phyloP scores from a whole-genome alignment of 371 early-diverging fungal genomes.

The Rhizopus microsporus region DNA sequence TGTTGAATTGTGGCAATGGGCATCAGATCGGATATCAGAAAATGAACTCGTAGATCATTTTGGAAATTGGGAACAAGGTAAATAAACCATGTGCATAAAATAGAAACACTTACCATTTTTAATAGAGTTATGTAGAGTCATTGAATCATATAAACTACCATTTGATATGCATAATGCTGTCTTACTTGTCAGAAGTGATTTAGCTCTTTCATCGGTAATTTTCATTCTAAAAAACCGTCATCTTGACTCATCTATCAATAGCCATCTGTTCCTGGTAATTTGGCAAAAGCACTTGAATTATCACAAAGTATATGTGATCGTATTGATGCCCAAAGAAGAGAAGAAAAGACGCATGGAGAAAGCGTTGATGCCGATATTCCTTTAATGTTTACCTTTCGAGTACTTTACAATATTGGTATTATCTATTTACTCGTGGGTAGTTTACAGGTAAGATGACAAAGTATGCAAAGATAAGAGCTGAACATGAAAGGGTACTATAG shows the following conservation, averaged over 20 bases:
- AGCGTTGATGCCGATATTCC: conserved; percentile 43
- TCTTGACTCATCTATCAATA: conserved; percentile 9
- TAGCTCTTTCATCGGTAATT: conserved; percentile 47
- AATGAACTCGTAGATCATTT: conserved; percentile 24
- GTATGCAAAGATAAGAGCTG: neutral
- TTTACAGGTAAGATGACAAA: conserved; percentile 34
- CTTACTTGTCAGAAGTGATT: conserved; percentile 40
- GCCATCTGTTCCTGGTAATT: conserved; percentile 48
- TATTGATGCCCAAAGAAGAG: conserved; percentile 43
- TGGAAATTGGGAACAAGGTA: conserved; percentile 41
- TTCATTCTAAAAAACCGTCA: neutral
- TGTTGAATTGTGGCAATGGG: conserved; percentile 50
- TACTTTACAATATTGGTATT: conserved; percentile 49
- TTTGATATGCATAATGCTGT: conserved; percentile 52
- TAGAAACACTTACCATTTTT: neutral
- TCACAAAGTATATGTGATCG: conserved; percentile 51
- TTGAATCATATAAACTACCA: conserved; percentile 43
- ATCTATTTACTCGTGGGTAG: conserved; percentile 52
- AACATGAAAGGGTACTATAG: conserved; percentile 13
- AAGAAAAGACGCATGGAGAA: conserved; percentile 29
- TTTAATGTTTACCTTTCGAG: conserved; percentile 55
- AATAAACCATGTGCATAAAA: neutral
- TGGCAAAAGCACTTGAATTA: conserved; percentile 45
- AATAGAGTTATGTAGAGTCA: conserved; percentile 31
- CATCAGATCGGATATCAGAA: conserved; percentile 22